phyloP scores from a whole-genome alignment of 1,284 basidiomycete genomes.

The Sphagnurus paluster region DNA sequence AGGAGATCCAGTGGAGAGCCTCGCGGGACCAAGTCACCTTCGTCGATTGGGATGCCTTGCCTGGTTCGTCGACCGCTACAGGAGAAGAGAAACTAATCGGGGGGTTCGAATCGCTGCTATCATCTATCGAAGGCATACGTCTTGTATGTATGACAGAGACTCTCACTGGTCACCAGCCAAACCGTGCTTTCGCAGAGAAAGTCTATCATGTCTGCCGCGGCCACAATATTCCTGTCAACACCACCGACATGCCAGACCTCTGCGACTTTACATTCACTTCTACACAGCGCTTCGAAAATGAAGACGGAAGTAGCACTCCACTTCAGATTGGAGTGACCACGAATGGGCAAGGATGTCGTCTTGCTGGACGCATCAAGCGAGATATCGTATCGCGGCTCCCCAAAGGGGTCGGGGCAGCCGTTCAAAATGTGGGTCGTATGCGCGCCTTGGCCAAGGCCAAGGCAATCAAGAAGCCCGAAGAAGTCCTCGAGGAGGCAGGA shows the following conservation, averaged over 20 bases:
- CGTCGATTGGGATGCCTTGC: conserved; percentile 52
- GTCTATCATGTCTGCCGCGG: conserved; percentile 56
- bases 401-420: conserved; percentile 75
- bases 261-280: conserved; percentile 93
- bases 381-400: conserved; percentile 83
- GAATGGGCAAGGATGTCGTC: conserved; percentile 88
- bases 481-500: conserved; percentile 35
- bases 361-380: conserved; percentile 79
- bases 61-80: conserved; percentile 32
- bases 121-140: conserved; percentile 37
- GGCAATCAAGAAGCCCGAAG: conserved; percentile 21
- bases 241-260: conserved; percentile 82
- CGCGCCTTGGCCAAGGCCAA: conserved; percentile 60
- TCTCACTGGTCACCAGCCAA: conserved; percentile 49
- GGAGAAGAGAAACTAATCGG: conserved; percentile 36
- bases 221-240: conserved; percentile 78
- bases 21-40: conserved; percentile 54
- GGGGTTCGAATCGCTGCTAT: conserved; percentile 50
- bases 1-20: conserved; percentile 72
- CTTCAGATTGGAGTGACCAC: conserved; percentile 90
- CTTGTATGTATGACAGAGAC: conserved; percentile 82
- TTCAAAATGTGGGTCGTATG: conserved; percentile 74
- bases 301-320: conserved; percentile 48
- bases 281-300: conserved; percentile 76
- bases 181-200: conserved; percentile 48